Evolutionary conservation across 202 grass and related monocot species (phyloP), one percentile per base, ranked within the genome.

Genomic region (Eragrostis tef): DNA sequence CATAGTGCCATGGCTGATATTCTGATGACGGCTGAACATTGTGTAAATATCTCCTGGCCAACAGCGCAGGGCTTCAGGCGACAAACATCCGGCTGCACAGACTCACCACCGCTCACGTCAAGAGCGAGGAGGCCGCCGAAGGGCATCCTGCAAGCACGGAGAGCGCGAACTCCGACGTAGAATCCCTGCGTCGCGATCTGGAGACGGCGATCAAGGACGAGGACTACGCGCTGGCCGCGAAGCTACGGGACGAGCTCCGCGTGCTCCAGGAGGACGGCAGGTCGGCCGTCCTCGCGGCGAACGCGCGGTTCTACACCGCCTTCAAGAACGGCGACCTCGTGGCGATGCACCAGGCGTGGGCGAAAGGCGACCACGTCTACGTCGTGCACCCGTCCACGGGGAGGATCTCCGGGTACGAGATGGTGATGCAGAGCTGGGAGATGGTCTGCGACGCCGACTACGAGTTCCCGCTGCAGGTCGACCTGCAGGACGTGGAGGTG

Each of bases 371-470:
- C 13, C 92, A 98, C 9, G 90, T 98, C 17, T 91, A 88, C 15
- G 94, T 94, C 10, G 88, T 97, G 62, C 94, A 97, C 78, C 94
- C 89, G 4, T 85, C 84, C 3, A 86, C 92, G 7, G 86, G 90
- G 6, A 47, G 86, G 57, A 94, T 98, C 58, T 80, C 87, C 0
- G 90, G 92, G 14, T 86, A 94, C 50, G 94, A 98, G 22, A 74
- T 89, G 79, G 94, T 94, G 52, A 94, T 91, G 90, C 88, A 72
- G 82, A 94, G 94, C 78, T 94, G 94, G 94, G 94, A 98, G 82
- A 86, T 91, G 63, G 94, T 98, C 53, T 98, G 86, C 6, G 85
- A 79, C 21, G 81, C 90, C 2, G 94, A 83, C 34, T 78, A 91
- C 21, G 94, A 98, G 76, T 98, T 98, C 81, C 94, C 94, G 11